phyloP scores from a whole-genome alignment of 495 filamentous ascomycete species.

The Penicillium soppii region DNA sequence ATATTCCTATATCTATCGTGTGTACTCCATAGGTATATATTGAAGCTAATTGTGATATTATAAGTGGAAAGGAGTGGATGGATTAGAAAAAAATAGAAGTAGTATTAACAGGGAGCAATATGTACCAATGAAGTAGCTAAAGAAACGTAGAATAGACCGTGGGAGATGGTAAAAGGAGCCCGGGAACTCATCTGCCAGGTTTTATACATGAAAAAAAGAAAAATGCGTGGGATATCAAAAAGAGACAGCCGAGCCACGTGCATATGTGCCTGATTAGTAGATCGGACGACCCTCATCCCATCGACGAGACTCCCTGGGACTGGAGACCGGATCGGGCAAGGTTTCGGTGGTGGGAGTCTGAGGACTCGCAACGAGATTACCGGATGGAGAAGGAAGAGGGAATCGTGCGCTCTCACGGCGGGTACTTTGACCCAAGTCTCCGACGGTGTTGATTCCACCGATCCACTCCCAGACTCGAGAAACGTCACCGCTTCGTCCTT shows the following conservation, averaged over 20 bases:
- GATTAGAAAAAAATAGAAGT: background rate
- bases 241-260: conserved; percentile 4
- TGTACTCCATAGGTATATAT: too few species aligned
- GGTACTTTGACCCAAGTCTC: conserved; percentile 29
- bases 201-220: conserved; percentile 12
- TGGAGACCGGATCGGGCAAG: conserved; percentile 20
- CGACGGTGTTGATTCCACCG: conserved; percentile 57
- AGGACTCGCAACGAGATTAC: conserved; percentile 18
- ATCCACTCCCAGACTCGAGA: conserved; percentile 96
- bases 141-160: background rate
- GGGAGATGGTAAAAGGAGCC: background rate
- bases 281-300: conserved; percentile 67
- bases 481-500: conserved; percentile 81
- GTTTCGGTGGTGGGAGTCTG: conserved; percentile 36
- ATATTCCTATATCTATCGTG: background rate
- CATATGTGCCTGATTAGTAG: conserved; percentile 46
- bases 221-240: conserved; percentile 17
- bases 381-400: conserved; percentile 26
- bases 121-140: conserved; percentile 12
- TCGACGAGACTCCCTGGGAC: conserved; percentile 41
- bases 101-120: conserved; percentile 10
- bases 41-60: too few species aligned
- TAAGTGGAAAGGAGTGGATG: too few species aligned
- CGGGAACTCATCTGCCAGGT: conserved; percentile 6
- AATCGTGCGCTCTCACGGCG: conserved; percentile 47